phyloP scores from a whole-genome alignment of 371 early-diverging fungal species.

The Syncephalis fuscata region DNA sequence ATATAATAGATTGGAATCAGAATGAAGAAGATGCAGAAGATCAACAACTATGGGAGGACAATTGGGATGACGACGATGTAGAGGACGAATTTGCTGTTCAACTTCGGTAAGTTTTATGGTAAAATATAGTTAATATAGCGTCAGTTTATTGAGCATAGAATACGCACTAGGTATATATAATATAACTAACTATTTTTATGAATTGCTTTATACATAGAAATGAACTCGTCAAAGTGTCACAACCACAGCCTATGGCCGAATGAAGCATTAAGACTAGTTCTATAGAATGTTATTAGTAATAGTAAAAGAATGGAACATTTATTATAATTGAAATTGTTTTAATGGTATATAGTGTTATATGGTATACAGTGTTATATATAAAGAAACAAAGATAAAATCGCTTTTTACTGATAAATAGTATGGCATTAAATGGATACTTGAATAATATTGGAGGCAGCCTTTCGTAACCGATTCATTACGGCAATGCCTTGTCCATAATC shows the following conservation, averaged over 20 bases:
- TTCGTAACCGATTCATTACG: constrained; percentile 94
- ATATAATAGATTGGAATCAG: constrained; percentile 60
- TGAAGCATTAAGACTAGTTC: too few species aligned
- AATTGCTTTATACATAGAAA: background rate
- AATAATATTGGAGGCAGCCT: constrained; percentile 62
- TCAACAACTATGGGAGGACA: constrained; percentile 66
- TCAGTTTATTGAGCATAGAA: too few species aligned
- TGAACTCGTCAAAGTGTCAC: constrained; percentile 4
- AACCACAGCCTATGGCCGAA: constrained; percentile 5
- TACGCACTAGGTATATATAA: too few species aligned
- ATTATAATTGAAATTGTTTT: too few species aligned
- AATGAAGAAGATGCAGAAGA: constrained; percentile 56
- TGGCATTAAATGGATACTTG: too few species aligned
- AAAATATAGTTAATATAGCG: too few species aligned
- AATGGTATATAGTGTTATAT: too few species aligned
- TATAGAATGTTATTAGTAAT: too few species aligned
- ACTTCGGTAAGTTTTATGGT: constrained; percentile 30
- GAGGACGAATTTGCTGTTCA: constrained; percentile 84
- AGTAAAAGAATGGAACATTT: too few species aligned
- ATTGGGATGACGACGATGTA: constrained; percentile 86
- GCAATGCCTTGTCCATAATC: constrained; percentile 82
- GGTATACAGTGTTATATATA: too few species aligned
- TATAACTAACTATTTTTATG: background rate
- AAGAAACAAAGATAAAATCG: too few species aligned
- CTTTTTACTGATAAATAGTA: too few species aligned